phyloP scores from a whole-genome alignment of 441 rosid genomes.

The Jatropha podagrica region DNA sequence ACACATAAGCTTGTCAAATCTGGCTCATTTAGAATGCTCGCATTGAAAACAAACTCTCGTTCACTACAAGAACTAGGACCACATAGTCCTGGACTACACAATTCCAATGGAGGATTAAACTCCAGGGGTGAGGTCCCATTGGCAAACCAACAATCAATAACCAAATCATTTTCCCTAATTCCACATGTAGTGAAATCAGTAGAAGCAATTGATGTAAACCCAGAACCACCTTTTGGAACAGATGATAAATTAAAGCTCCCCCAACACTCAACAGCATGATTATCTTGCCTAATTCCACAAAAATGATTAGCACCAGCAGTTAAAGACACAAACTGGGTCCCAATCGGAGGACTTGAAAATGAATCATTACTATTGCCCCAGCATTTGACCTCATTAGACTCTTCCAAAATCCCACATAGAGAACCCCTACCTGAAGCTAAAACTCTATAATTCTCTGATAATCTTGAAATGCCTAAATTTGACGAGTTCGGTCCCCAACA shows the following conservation, averaged over 20 bases:
- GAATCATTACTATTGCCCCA: slow-evolving; percentile 60
- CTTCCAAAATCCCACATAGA: slow-evolving; percentile 58
- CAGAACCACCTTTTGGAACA: slow-evolving; percentile 60
- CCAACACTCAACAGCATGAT: slow-evolving; percentile 85
- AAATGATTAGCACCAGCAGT: slow-evolving; percentile 75
- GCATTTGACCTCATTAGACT: slow-evolving; percentile 54
- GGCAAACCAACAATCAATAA: slow-evolving; percentile 78
- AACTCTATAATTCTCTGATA: slow-evolving; percentile 36
- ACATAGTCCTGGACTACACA: slow-evolving; percentile 89
- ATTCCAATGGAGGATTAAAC: slow-evolving; percentile 76
- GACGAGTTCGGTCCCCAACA: slow-evolving; percentile 81
- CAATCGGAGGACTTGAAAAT: slow-evolving; percentile 29
- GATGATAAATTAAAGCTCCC: slow-evolving; percentile 65
- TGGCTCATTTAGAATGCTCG: slow-evolving; percentile 72
- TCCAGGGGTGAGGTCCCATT: slow-evolving; percentile 43
- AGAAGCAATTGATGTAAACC: slow-evolving; percentile 81
- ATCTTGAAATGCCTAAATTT: slow-evolving; percentile 45
- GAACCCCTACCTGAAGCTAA: slow-evolving; percentile 60
- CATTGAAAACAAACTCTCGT: slow-evolving; percentile 73
- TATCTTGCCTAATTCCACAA: slow-evolving; percentile 80
- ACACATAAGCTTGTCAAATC: slow-evolving; percentile 73
- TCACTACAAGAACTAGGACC: slow-evolving; percentile 49
- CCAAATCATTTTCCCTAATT: slow-evolving; percentile 78
- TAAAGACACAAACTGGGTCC: slow-evolving; percentile 51
- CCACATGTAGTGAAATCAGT: slow-evolving; percentile 79